Percentiles rank a stretch among this genome's conserved stretches.
phyloP scores from a whole-genome alignment of 306 rosid genomes.

The Coriaria nepalensis region DNA sequence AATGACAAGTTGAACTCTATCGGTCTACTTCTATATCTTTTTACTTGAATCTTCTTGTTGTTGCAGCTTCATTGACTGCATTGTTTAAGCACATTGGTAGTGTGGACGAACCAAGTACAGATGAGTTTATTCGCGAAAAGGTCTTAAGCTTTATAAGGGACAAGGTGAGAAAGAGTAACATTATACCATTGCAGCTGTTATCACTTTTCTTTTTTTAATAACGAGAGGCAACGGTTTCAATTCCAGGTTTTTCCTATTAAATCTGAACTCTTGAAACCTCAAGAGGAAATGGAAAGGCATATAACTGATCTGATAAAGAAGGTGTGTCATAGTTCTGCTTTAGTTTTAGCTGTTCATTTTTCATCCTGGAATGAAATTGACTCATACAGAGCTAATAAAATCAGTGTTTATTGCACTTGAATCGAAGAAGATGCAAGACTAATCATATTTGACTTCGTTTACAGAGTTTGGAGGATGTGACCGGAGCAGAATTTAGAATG shows the following conservation, averaged over 20 bases:
- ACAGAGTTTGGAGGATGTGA: conserved; percentile 83
- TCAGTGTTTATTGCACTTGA: conserved; percentile 1
- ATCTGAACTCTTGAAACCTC: conserved; percentile 82
- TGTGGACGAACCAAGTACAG: conserved; percentile 64
- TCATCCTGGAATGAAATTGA: too few relatives aligned
- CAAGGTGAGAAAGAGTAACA: conserved; percentile 37
- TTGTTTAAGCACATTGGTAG: conserved; percentile 85
- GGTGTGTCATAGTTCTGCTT: conserved; percentile 28
- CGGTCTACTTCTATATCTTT: not conserved
- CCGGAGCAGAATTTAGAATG: conserved; percentile 82
- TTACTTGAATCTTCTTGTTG: conserved; percentile 16
- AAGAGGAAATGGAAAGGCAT: conserved; percentile 93
- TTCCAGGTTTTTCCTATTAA: conserved; percentile 78
- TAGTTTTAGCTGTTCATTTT: conserved; percentile 7
- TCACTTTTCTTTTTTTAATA: conserved; percentile 4
- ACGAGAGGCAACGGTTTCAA: conserved; percentile 12
- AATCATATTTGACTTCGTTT: conserved; percentile 22
- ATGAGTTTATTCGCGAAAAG: conserved; percentile 73
- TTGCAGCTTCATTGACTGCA: conserved; percentile 81
- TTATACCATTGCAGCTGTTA: conserved; percentile 7
- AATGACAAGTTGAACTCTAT: too few relatives aligned
- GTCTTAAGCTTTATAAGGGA: conserved; percentile 80
- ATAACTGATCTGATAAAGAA: conserved; percentile 88
- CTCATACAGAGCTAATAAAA: too few relatives aligned
- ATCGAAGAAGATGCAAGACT: conserved; percentile 16